Conservation (phyloP, 345 rosid genomes). For the Linum lewisii region DNA sequence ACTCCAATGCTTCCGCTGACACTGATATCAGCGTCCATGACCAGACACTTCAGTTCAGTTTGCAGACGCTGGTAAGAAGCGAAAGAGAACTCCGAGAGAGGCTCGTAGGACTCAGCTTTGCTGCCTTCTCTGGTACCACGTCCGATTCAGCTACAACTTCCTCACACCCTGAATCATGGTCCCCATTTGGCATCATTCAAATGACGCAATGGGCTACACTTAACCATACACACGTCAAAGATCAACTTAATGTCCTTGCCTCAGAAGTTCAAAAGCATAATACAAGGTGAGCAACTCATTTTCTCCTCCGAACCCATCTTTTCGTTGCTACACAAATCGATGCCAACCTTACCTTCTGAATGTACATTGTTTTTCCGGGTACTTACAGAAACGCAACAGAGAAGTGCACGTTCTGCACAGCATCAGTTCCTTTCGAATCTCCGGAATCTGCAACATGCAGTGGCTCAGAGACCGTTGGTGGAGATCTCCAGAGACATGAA, state of each 20-base stretch:
- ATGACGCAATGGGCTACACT: conserved; percentile 64
- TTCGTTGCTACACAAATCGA: not conserved
- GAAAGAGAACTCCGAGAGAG: conserved; percentile 85
- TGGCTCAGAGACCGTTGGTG: conserved; percentile 20
- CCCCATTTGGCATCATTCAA: conserved; percentile 58
- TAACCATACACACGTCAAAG: conserved; percentile 20
- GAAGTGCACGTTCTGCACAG: conserved; percentile 59
- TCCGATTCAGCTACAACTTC: conserved; percentile 18
- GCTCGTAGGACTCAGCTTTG: conserved; percentile 50
- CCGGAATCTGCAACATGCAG: conserved; percentile 55
- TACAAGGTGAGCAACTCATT: conserved; percentile 16
- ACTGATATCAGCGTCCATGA: conserved; percentile 23
- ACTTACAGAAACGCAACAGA: conserved; percentile 31
- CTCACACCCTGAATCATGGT: conserved; percentile 31
- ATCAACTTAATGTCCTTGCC: conserved; percentile 37
- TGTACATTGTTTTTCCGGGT: not conserved
- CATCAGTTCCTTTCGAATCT: conserved; percentile 51
- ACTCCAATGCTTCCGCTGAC: conserved; percentile 24
- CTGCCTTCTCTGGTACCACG: conserved; percentile 31
- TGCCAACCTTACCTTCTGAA: no score
- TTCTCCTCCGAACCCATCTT: not conserved
- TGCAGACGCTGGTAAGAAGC: conserved; percentile 46
- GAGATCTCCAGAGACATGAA: conserved; percentile 37
- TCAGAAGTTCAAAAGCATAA: conserved; percentile 26
- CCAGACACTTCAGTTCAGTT: conserved; percentile 38